Conservation (phyloP, 2,329 filamentous ascomycete species). For the Reticulascus tulasneorum region DNA sequence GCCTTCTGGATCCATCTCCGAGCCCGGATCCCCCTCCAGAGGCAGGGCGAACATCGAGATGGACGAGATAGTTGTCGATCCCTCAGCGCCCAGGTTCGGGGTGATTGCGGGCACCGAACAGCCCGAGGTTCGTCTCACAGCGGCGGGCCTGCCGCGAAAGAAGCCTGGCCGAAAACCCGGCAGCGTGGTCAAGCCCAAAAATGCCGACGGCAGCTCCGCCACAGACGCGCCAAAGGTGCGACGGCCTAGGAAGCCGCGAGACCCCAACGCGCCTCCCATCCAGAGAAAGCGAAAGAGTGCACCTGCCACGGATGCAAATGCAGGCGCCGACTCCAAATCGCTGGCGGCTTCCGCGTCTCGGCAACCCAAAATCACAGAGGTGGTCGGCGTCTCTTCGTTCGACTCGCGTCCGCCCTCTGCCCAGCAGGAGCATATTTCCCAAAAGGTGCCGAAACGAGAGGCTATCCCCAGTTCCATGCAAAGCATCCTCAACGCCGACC, state of each 20-base stretch:
- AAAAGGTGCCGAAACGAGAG: conserved; percentile 49
- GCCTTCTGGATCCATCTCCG: conserved; percentile 46
- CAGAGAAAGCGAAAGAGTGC: conserved; percentile 53
- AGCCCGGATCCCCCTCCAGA: conserved; percentile 40
- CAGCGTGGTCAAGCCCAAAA: conserved; percentile 44
- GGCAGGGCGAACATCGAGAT: conserved; percentile 32
- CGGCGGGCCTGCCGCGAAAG: conserved; percentile 55
- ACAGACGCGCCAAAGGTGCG: conserved; percentile 48
- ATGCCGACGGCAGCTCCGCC: conserved; percentile 32
- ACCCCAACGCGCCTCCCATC: conserved; percentile 53
- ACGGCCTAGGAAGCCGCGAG: conserved; percentile 53
- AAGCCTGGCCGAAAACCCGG: conserved; percentile 65
- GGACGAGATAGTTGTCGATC: conserved; percentile 48
- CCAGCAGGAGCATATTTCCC: conserved; percentile 30
- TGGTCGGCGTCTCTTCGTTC: conserved; percentile 18
- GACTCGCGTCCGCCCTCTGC: conserved; percentile 22
- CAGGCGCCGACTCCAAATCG: conserved; percentile 29
- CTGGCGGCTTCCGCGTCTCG: conserved; percentile 27
- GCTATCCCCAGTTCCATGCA: conserved; percentile 49
- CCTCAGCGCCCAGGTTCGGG: conserved; percentile 29
- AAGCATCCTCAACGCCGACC: conserved; percentile 53
- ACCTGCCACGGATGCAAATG: conserved; percentile 30
- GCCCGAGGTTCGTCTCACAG: conserved; percentile 36
- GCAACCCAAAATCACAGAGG: conserved; percentile 37
- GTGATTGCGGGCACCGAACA: conserved; percentile 20